Percentiles rank a stretch among this genome's conserved stretches.
phyloP scores from a whole-genome alignment of 331 rosid species.

The Malus hybrid region DNA sequence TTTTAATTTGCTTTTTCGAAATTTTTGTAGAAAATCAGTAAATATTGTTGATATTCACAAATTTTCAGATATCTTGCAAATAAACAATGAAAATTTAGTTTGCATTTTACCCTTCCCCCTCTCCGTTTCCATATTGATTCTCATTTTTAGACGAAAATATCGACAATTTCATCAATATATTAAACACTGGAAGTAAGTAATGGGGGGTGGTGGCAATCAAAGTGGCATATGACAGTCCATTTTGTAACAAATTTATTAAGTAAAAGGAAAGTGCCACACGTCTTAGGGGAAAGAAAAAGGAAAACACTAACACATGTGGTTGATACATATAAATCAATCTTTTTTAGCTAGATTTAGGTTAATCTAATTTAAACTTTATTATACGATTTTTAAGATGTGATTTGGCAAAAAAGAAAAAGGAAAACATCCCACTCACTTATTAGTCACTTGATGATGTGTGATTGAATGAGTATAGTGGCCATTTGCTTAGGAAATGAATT shows the following conservation, averaged over 20 bases:
- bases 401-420: background rate
- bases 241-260: constrained; percentile 22
- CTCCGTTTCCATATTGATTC: no score
- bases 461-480: background rate
- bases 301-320: background rate
- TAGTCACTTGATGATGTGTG: background rate
- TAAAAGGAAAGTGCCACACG: background rate
- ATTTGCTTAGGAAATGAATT: constrained; percentile 6
- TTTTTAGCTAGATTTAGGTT: background rate
- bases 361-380: background rate
- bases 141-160: no score
- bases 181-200: background rate
- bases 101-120: no score
- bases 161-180: no score
- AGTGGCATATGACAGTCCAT: constrained; percentile 1
- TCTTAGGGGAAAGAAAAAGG: background rate
- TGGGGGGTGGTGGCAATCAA: background rate
- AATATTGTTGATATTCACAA: no score
- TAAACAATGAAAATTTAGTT: no score
- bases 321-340: background rate
- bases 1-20: no score
- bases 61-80: no score
- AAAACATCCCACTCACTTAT: background rate
- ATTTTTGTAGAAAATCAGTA: no score
- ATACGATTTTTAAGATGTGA: background rate